These are phyloP conservation scores for Chalciporus chontae DNA, from an alignment of 768 basidiomycete genomes.

Conservation along the genomic window DNA sequence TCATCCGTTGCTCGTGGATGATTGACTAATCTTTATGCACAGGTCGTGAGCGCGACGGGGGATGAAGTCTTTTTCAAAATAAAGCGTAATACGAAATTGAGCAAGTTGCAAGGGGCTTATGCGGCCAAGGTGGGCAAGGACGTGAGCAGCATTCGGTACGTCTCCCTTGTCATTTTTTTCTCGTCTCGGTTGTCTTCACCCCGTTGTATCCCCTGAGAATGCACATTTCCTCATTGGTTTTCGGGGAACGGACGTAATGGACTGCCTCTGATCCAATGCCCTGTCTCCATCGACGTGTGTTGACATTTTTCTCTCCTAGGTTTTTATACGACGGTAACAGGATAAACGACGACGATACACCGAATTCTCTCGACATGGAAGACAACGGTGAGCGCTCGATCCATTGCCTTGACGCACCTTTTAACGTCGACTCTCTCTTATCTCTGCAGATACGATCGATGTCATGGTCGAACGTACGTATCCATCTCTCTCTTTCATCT, in stretches of 20 bases:
- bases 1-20: background rate
- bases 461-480: slow-evolving; percentile 93
- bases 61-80: slow-evolving; percentile 98
- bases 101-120: slow-evolving; percentile 91
- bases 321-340: slow-evolving; percentile 89
- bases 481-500: background rate
- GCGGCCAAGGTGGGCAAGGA: slow-evolving; percentile 92
- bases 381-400: slow-evolving; percentile 62
- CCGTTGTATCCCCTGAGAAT: too few relatives aligned
- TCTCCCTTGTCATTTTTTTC: too few relatives aligned
- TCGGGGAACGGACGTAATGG: too few relatives aligned
- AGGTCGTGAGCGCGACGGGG: slow-evolving; percentile 74
- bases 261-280: too few relatives aligned
- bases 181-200: background rate
- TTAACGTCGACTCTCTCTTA: slow-evolving; percentile 1
- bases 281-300: too few relatives aligned
- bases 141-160: slow-evolving; percentile 81
- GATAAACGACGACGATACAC: slow-evolving; percentile 89
- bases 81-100: slow-evolving; percentile 87
- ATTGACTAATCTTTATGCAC: background rate
- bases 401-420: background rate
- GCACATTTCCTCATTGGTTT: too few relatives aligned
- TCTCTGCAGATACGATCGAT: slow-evolving; percentile 77
- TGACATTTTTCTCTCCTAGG: slow-evolving; percentile 37
- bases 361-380: slow-evolving; percentile 81